Evolutionary conservation across 176 grass and related monocot species (phyloP), one percentile per base, ranked within the genome.

Genomic region (Oryza meyeriana): DNA sequence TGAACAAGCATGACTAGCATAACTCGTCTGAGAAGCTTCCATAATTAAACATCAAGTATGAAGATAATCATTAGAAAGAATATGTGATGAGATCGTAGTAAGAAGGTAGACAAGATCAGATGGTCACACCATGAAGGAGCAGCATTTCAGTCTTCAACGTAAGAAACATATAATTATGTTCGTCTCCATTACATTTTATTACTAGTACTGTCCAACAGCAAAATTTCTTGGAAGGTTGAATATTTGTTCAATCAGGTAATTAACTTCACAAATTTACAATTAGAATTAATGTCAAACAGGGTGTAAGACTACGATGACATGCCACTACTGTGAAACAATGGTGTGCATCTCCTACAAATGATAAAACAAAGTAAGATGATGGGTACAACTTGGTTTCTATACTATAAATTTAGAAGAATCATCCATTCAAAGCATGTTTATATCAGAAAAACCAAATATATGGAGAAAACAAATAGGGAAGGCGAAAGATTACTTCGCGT

Each of bases 261-360:
- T 82, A 77, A 35, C 18, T 75, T 81, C 59, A 34, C 63, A 81
- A 59, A 69, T 66, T 48, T 38, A 12, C n/a, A 82, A 62, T 76
- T 50, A 22, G 22, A 48, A 57, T 69, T 10, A 48, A 70, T 38
- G 11, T 27, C n/a, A 44, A 71, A 71, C 4, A 39, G 65, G 20
- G 41, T 73, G 68, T 73, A 86, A 85, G 78, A 36, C 45, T 72
- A n/a, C 32, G 58, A 79, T 40, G 69, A 13, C 73, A 33, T 65
- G 33, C 66, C 73, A 71, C 52, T 71, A 77, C 7, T 29, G 40
- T 82, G 61, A 55, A 82, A 61, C 64, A 82, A 28, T 70, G 33
- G 85, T 70, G 39, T 1, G 30, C 50, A 81, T 68, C 33, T 76
- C 64, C 48, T 76, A 72, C 79, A 87, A 81, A 70, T 38, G 64